Conservation (phyloP, 2,329 filamentous ascomycete species). For the Botrytis paeoniae region DNA sequence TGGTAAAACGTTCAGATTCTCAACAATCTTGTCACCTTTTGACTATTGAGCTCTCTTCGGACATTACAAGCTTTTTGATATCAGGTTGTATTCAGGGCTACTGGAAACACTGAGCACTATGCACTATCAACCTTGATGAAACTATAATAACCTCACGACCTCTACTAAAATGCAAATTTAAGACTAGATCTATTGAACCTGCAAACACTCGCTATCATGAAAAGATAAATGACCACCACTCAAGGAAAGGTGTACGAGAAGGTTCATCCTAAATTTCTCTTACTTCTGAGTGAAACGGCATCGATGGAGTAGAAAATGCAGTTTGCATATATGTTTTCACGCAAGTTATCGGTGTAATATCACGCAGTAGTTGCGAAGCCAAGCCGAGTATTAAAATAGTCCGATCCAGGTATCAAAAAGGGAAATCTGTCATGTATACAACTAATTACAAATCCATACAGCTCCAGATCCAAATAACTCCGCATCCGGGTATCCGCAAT, state of each 20-base stretch:
- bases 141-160: neutral
- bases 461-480: neutral
- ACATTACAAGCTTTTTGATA: too few relatives aligned
- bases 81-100: neutral
- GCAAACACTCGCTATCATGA: neutral
- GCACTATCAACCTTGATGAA: neutral
- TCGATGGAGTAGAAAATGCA: neutral
- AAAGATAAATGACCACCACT: neutral
- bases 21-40: rapidly evolving
- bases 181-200: neutral
- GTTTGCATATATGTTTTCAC: neutral
- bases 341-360: neutral
- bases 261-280: neutral
- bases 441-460: neutral
- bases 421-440: too few relatives aligned
- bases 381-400: rapidly evolving
- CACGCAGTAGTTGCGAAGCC: neutral
- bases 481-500: neutral
- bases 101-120: neutral
- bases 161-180: neutral
- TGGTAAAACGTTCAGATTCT: too few relatives aligned
- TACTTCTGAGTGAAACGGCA: neutral
- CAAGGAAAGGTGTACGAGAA: neutral
- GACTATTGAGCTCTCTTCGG: too few relatives aligned
- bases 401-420: neutral